Percentiles rank a stretch among this genome's conserved stretches.
Conservation (phyloP, 1,284 basidiomycete species). For the Tilletia walkeri region DNA sequence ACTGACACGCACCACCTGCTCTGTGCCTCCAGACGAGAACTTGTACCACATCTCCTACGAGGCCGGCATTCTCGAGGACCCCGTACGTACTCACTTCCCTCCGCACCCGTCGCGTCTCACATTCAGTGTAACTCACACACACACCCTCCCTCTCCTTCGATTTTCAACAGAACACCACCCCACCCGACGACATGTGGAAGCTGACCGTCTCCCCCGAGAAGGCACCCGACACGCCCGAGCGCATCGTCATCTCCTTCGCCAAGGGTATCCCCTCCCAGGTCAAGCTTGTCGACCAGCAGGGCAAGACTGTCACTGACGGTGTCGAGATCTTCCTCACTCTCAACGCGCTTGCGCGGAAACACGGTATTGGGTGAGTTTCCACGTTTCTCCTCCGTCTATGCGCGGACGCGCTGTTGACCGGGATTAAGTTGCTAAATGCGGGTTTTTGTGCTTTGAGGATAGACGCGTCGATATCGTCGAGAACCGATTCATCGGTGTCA, state of each 20-base stretch:
- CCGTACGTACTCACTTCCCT: constrained; percentile 50
- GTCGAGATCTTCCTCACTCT: constrained; percentile 92
- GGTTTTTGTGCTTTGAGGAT: constrained; percentile 15
- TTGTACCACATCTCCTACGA: constrained; percentile 99
- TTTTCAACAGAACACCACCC: constrained; percentile 68
- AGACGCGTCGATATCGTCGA: constrained; percentile 91
- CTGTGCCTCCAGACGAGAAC: constrained; percentile 67
- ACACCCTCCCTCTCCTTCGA: no score
- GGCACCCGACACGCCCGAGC: constrained; percentile 78
- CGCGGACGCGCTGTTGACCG: no score
- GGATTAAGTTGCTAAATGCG: no score
- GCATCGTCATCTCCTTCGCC: constrained; percentile 68
- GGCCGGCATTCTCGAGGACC: constrained; percentile 96
- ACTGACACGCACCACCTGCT: background rate
- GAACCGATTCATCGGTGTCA: constrained; percentile 98
- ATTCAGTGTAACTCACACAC: no score
- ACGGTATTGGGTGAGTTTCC: constrained; percentile 83
- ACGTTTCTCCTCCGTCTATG: background rate
- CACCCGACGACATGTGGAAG: constrained; percentile 99
- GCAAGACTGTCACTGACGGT: constrained; percentile 68
- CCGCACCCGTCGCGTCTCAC: no score
- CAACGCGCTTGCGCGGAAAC: constrained; percentile 87
- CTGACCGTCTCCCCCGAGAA: constrained; percentile 80
- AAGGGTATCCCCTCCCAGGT: constrained; percentile 67
- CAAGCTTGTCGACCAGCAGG: constrained; percentile 35